Base-by-base conservation (phyloP, 208 protist species). In the Hexamita inflata region DNA sequence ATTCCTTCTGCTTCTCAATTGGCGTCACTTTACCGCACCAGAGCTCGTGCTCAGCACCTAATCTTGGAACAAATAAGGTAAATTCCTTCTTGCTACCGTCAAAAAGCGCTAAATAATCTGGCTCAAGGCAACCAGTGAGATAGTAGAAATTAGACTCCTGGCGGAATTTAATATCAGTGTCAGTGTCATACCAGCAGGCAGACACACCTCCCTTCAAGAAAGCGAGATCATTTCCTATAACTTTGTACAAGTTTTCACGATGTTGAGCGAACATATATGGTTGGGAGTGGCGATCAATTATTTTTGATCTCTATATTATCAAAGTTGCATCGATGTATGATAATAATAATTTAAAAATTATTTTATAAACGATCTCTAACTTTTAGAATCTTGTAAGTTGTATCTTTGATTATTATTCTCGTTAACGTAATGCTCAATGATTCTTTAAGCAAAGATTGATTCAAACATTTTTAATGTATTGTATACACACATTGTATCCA, bases 141-240 rank as follows among this genome's bases (percentile, higher is more conserved):
- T 78, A 78, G 66, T 58, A 42, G 57, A 78, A 78, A 39, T 78
- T 78, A 35, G 45, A 58, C 29, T 78, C 75, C 38, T 74, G 65
- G 42, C 65, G 30, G 42, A 74, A 74, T 28, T n/a, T 7, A 34
- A 59, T 57, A 28, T 78, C 75, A 29, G 26, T 28, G 39, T 78
- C 75, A 42, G 75, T 75, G n/a, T 74, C 57, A 62, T 73, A 66
- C 15, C 64, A 19, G 35, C 26, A n/a, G 7, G 2, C 7, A 29
- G 26, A 38, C 7, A 11, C 15, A 24, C 38, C 64, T 32, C 32
- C 9, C 40, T 9, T 32, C 30, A 70, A 19, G n/a, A 70, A 35
- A 19, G 38, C 38, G 15, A 13, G 9, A 70, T 49, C 40, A 45
- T 70, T 38, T 2, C 30, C 30, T 29, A 70, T 4, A 19, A 34